phyloP scores from a whole-genome alignment of 2,329 filamentous ascomycete genomes.

The Elsinoe fawcettii region DNA sequence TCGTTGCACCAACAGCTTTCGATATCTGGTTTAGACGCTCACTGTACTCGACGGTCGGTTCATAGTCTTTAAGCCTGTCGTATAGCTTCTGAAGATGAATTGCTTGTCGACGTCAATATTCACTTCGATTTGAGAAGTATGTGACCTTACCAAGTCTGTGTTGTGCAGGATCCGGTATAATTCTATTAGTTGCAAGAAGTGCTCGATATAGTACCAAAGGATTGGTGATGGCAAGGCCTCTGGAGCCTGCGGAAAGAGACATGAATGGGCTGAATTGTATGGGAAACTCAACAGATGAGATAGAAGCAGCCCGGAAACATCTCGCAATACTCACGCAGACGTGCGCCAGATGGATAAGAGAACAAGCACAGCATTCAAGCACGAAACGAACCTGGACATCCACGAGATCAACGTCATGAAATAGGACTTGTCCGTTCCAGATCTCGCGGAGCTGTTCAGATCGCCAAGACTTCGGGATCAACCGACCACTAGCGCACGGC shows the following conservation, averaged over 20 bases:
- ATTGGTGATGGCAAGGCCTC: constrained; percentile 49
- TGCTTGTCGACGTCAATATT: constrained; percentile 37
- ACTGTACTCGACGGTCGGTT: constrained; percentile 62
- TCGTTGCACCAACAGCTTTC: constrained; percentile 31
- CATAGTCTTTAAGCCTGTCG: constrained; percentile 67
- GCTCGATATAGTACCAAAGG: constrained; percentile 70
- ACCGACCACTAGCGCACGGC: neutral
- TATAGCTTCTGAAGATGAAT: constrained; percentile 73
- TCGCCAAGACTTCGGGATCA: constrained; percentile 1
- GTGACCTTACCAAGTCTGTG: constrained; percentile 48
- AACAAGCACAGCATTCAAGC: neutral
- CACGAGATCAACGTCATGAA: constrained; percentile 7
- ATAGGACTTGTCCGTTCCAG: neutral
- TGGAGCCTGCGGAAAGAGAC: constrained; percentile 19
- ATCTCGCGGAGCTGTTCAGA: constrained; percentile 8
- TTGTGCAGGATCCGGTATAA: constrained; percentile 62
- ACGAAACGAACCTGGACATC: neutral
- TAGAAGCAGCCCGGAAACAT: neutral
- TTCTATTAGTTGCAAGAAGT: constrained; percentile 58
- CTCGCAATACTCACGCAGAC: neutral
- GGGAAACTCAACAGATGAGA: neutral
- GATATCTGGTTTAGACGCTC: constrained; percentile 56
- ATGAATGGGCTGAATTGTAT: neutral
- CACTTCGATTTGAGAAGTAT: neutral
- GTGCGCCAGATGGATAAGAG: neutral